Conservation (phyloP, 176 grass and related monocot species). For the Phoenix roebelenii region DNA sequence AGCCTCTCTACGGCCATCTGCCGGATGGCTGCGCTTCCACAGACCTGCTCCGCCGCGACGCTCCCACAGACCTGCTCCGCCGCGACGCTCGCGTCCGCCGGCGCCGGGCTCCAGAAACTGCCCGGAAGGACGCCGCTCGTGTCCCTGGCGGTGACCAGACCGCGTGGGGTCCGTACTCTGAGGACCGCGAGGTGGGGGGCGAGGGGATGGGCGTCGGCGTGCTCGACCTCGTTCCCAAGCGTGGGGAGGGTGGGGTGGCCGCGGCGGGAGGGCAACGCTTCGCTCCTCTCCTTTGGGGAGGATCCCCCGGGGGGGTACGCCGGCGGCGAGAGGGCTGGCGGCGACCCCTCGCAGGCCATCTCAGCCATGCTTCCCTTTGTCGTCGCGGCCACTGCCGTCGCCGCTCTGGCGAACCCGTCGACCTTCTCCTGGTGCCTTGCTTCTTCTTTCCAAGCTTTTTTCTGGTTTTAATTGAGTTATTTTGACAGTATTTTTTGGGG, state of each 20-base stretch:
- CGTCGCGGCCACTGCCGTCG: constrained; percentile 60
- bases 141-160: neutral
- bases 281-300: constrained; percentile 39
- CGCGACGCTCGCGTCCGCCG: no score
- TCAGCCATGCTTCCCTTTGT: constrained; percentile 66
- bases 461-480: neutral
- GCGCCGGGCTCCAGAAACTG: no score
- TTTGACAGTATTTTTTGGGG: neutral
- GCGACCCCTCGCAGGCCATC: constrained; percentile 45
- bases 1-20: no score
- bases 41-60: no score
- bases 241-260: constrained; percentile 42
- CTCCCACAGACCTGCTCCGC: no score
- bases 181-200: neutral
- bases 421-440: constrained; percentile 65
- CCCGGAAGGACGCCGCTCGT: neutral
- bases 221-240: constrained; percentile 41
- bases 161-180: constrained; percentile 1
- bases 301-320: constrained; percentile 2
- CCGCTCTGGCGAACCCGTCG: constrained; percentile 59
- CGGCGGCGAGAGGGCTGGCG: constrained; percentile 6
- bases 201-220: constrained; percentile 24
- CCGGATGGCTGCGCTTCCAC: no score
- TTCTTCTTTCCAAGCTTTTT: neutral
- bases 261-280: constrained; percentile 40